A percentile compares a stretch with the other conserved stretches of the same genome.
Conservation (phyloP, 2,329 filamentous ascomycete genomes). For the Trichoderma harzianum region DNA sequence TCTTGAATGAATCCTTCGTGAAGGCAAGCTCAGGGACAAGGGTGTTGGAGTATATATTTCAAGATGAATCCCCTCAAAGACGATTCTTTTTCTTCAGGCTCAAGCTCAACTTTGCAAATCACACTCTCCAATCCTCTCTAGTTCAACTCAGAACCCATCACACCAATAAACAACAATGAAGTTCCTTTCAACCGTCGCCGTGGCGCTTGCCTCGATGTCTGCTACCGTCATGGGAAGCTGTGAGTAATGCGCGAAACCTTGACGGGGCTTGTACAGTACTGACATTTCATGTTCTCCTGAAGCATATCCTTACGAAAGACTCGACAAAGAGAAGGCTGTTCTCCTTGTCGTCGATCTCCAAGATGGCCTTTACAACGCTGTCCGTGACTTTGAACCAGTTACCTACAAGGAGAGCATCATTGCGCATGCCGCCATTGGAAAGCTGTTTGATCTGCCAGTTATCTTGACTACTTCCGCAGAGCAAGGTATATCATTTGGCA, state of each 20-base stretch:
- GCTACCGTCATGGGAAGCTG: neutral
- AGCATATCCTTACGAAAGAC: slow-evolving; percentile 15
- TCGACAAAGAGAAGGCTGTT: slow-evolving; percentile 21
- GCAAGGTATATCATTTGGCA: slow-evolving; percentile 32
- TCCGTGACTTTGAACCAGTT: slow-evolving; percentile 63
- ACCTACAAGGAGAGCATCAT: slow-evolving; percentile 65
- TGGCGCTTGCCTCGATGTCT: neutral
- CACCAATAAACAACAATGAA: neutral
- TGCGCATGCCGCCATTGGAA: slow-evolving; percentile 60
- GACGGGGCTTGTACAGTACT: neutral
- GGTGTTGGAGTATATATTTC: neutral
- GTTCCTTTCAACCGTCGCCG: neutral
- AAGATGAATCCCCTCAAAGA: neutral
- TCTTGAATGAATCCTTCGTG: neutral
- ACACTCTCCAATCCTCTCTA: neutral
- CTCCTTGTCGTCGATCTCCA: slow-evolving; percentile 39
- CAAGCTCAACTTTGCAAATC: neutral
- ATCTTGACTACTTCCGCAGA: slow-evolving; percentile 69
- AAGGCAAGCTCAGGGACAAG: neutral
- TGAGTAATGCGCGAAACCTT: neutral
- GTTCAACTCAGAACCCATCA: neutral
- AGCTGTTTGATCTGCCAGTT: slow-evolving; percentile 64
- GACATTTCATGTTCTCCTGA: neutral
- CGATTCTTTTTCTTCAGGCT: neutral
- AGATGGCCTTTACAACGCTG: slow-evolving; percentile 38